Base-by-base conservation (phyloP, 169 alveolate genomes). In the Eimeria falciformis region DNA sequence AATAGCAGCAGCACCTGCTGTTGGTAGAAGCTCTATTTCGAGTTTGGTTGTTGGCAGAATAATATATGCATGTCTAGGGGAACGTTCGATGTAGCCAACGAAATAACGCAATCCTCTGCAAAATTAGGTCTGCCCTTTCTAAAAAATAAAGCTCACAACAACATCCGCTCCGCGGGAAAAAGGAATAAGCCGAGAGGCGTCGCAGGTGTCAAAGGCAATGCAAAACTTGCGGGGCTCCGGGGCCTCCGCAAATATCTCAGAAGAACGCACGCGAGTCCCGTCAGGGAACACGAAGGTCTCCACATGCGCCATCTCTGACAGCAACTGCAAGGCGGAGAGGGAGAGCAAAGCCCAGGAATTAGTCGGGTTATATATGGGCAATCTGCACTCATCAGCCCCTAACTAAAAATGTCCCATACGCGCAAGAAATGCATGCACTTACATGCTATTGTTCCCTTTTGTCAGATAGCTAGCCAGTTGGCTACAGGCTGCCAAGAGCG, bases 121-220 rank as follows among this genome's bases (percentile, higher is more conserved):
- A n/a, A n/a, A n/a, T n/a, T n/a, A n/a, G n/a, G n/a, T n/a, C n/a
- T n/a, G n/a, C n/a, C n/a, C n/a, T n/a, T 14, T n/a, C n/a, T n/a
- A n/a, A n/a, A n/a, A n/a, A 82, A 29, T 37, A 65, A 62, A 21
- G 45, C 88, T 89, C 62, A 58, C 93, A 46, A 89, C 43, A 29
- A 89, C 37, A 50, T 89, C 93, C 21, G 90, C 85, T 7, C 73
- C 83, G 18, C 29, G 55, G 29, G 90, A 82, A 29, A 77, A 89
- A 37, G 88, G 79, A 17, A 45, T 29, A 53, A 89, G 25, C 71
- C 79, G 89, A 23, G 93, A 89, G 55, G 93, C 90, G 83, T 89
- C 93, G 62, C 93, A 89, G 7, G 93, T 89, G 93, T 89, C 93
- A 40, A 89, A 68, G 46, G 90, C 85, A 27, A 89, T 29, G 84